Percentiles rank a stretch among this genome's conserved stretches.
Conservation (phyloP, 768 basidiomycete genomes). For the Tephrocybe sp. region DNA sequence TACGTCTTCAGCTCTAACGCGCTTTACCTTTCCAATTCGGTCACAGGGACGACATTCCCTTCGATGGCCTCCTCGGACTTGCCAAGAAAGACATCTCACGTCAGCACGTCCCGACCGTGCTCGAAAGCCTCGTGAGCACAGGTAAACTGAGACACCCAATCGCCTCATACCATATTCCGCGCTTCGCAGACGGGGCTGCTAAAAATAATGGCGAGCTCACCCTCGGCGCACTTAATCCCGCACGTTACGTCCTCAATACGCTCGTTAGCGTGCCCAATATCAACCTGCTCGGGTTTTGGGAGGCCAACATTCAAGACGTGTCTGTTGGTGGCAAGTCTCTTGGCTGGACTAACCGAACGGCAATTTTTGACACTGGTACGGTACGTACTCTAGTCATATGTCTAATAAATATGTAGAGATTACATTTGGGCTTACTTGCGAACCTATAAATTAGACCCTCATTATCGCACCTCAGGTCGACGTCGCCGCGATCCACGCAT, state of each 20-base stretch:
- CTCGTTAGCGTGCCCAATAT: conserved; percentile 50
- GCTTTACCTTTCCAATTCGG: not conserved
- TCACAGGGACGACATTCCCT: conserved; percentile 27
- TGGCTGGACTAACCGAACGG: conserved; percentile 45
- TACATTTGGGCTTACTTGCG: too few relatives aligned
- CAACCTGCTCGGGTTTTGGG: conserved; percentile 47
- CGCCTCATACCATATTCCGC: conserved; percentile 67
- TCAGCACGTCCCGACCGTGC: conserved; percentile 50
- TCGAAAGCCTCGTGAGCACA: conserved; percentile 48
- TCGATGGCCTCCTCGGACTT: conserved; percentile 61
- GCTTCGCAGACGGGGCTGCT: conserved; percentile 40
- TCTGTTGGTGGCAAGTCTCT: conserved; percentile 43
- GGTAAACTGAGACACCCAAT: conserved; percentile 52
- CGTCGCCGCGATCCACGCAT: conserved; percentile 49
- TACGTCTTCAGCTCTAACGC: conserved; percentile 15
- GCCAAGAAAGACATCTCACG: conserved; percentile 44
- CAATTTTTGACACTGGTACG: conserved; percentile 48
- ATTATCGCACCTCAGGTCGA: conserved; percentile 31
- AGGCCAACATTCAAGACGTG: conserved; percentile 47
- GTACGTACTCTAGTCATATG: conserved; percentile 11
- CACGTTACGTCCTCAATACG: conserved; percentile 46
- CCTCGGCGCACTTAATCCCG: conserved; percentile 57
- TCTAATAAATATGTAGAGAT: not conserved
- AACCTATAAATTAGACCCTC: conserved; percentile 16
- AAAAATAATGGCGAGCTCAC: conserved; percentile 57